Base-by-base conservation (phyloP, 306 rosid species). In the Citrullus colocynthis region DNA sequence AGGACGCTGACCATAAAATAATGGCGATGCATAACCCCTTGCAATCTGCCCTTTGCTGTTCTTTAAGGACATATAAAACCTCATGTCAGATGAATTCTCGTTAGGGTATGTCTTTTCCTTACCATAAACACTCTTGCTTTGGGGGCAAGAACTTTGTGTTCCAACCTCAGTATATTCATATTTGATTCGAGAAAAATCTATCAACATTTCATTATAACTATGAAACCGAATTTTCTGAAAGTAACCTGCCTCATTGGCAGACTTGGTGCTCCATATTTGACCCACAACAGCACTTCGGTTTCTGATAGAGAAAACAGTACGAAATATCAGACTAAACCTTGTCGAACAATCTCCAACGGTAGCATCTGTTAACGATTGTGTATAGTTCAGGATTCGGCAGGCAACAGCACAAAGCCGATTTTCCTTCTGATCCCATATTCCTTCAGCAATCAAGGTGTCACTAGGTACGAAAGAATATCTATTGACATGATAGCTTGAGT, bases 341-440 rank as follows among this genome's bases (percentile, higher is more conserved):
- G 78, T 78, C 0, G 85, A 83, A 80, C 97, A 94, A 83, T 89
- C 90, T 76, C 97, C 96, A 78, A 92, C 85, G 70, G 42, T 37
- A 77, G 93, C 93, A 82, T 81, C 37, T 59, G 82, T 75, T 71
- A 72, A 79, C 62, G 88, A 81, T 14, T 75, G 86, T 0, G 88
- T 80, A 66, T 78, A 80, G 78, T 88, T 89, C 90, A 92, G 76
- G 62, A 94, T 85, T 78, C 92, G 86, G 83, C 95, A 92, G 0
- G 83, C 98, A 70, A 84, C 82, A 18, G 82, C 93, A 56, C 95
- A 86, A 13, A 91, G 82, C 45, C 39, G 85, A 41, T 84, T 89
- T 81, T 81, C 88, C 80, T 87, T 86, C 85, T 86, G 90, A 81
- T 94, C 89, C 98, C 97, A 92, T n/a, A 49, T 61, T 37, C 93